These are phyloP conservation scores for Prinsepia uniflora DNA, from an alignment of 306 rosid species.

Conservation along the genomic window DNA sequence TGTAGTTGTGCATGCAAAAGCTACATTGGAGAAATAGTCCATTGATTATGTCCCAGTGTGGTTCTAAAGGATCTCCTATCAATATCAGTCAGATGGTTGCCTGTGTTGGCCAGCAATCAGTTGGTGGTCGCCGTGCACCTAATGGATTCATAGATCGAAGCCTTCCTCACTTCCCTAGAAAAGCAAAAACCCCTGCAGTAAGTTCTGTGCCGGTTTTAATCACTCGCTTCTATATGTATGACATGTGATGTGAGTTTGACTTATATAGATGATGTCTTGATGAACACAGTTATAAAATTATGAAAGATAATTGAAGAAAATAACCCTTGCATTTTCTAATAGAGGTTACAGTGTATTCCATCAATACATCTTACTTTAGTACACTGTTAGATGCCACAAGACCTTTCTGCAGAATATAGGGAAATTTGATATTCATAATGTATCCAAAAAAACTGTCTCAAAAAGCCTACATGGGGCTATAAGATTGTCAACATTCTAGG, in stretches of 20 bases:
- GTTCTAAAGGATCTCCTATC: constrained; percentile 92
- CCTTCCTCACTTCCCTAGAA: constrained; percentile 90
- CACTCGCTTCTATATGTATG: not conserved
- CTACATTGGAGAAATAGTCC: constrained; percentile 98
- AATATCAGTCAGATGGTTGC: constrained; percentile 97
- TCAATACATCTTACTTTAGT: too few species aligned
- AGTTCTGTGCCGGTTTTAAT: constrained; percentile 26
- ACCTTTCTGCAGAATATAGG: not conserved
- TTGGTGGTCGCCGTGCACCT: constrained; percentile 91
- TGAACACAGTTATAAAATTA: too few species aligned
- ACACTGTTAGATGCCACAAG: too few species aligned
- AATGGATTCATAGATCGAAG: constrained; percentile 91
- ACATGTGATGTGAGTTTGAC: not conserved
- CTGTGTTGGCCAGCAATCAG: constrained; percentile 92
- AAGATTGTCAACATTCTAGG: not conserved
- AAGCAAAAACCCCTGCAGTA: constrained; percentile 74
- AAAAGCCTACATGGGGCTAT: not conserved
- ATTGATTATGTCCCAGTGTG: constrained; percentile 96
- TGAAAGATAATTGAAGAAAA: too few species aligned
- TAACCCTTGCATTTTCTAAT: too few species aligned
- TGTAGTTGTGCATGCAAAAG: constrained; percentile 73
- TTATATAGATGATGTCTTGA: not conserved
- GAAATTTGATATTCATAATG: not conserved
- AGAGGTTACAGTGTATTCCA: too few species aligned
- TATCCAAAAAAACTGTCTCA: not conserved